phyloP scores from a whole-genome alignment of 129 eudicot species.

The Lactuca sativa region DNA sequence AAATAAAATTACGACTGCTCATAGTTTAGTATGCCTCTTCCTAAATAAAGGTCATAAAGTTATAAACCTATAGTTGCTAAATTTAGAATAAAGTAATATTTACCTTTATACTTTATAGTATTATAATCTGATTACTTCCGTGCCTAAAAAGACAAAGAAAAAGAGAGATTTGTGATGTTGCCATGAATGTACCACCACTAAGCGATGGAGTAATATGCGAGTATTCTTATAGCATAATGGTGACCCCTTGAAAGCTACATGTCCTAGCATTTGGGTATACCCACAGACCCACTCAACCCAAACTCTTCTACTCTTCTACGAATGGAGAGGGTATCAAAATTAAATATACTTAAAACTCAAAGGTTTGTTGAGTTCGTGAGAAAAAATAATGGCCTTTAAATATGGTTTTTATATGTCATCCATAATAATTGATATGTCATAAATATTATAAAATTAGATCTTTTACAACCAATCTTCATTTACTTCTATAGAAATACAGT shows the following conservation, averaged over 20 bases:
- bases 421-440: too few relatives aligned
- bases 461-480: too few relatives aligned
- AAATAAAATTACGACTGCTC: slow-evolving; percentile 2
- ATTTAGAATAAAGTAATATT: background rate
- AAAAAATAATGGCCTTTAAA: too few relatives aligned
- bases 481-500: too few relatives aligned
- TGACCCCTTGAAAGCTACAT: slow-evolving; percentile 27
- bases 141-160: background rate
- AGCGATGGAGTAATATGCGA: slow-evolving; percentile 3
- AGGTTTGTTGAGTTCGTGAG: background rate
- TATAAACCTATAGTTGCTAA: background rate
- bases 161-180: slow-evolving; percentile 1
- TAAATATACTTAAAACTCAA: slow-evolving; percentile 1
- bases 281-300: slow-evolving; percentile 35
- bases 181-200: slow-evolving; percentile 32
- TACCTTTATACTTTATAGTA: background rate
- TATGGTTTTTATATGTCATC: too few relatives aligned
- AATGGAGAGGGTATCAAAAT: background rate
- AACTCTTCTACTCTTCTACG: background rate
- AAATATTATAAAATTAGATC: too few relatives aligned
- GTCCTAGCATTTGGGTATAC: slow-evolving; percentile 29
- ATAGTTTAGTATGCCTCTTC: background rate
- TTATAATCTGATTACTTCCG: background rate
- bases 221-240: slow-evolving; percentile 15
- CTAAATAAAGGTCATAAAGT: background rate